Evolutionary conservation across 202 grass and related monocot species (phyloP).

Genomic region (Zoysia matrella): DNA sequence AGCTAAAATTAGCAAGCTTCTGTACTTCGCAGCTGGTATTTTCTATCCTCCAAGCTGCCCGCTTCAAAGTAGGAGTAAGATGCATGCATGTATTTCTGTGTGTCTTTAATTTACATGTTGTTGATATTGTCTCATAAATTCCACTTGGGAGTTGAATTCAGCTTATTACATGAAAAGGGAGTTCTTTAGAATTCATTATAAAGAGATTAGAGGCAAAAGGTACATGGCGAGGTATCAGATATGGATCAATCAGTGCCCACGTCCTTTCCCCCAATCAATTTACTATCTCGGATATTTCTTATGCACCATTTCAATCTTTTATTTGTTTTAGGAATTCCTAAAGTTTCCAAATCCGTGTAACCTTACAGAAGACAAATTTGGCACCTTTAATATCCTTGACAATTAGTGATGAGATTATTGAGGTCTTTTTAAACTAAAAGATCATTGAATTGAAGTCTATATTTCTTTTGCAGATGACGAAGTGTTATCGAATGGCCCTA

Average conservation of each 20-base stretch:
- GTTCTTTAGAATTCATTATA: not conserved
- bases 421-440: not conserved
- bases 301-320: not conserved
- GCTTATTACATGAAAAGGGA: not conserved
- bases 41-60: not conserved
- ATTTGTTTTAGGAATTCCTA: not conserved
- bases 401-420: not conserved
- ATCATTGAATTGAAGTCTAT: not conserved
- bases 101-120: not conserved
- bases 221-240: not conserved
- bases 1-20: not conserved
- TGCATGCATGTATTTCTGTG: not conserved
- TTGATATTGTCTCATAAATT: not conserved
- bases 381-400: not conserved
- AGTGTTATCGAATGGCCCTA: not conserved
- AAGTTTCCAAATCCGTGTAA: not conserved
- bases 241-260: too few relatives aligned
- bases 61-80: conserved; percentile 14
- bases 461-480: not conserved
- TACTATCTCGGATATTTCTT: not conserved
- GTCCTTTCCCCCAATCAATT: not conserved
- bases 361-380: not conserved
- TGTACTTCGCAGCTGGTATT: not conserved
- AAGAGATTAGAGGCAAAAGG: not conserved
- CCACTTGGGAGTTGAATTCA: conserved; percentile 21